These are phyloP conservation scores for Corchorus capsularis DNA, from an alignment of 345 rosid species.

Conservation along the genomic window DNA sequence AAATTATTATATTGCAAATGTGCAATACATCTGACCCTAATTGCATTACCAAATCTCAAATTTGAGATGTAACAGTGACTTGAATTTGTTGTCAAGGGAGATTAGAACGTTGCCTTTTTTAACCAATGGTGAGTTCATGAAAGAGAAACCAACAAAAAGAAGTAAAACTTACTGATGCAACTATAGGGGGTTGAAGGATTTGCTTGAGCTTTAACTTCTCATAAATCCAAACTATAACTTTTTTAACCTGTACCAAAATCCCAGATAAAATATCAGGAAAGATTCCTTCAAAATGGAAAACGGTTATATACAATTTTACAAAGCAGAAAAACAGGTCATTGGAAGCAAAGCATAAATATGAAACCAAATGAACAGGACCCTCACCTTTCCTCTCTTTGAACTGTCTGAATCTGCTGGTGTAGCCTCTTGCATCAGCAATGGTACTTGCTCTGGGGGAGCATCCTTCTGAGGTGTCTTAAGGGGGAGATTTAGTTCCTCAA, in stretches of 20 bases:
- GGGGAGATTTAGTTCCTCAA: constrained; percentile 56
- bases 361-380: constrained; percentile 20
- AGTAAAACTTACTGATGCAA: constrained; percentile 82
- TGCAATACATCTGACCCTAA: not conserved
- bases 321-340: not conserved
- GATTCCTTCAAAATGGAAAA: not conserved
- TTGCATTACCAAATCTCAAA: not conserved
- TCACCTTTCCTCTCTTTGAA: constrained; percentile 62
- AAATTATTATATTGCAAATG: not conserved
- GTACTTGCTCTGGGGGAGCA: constrained; percentile 57
- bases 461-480: constrained; percentile 52
- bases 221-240: constrained; percentile 52
- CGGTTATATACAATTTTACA: not conserved
- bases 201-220: constrained; percentile 95
- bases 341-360: constrained; percentile 5
- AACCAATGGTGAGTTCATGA: not conserved
- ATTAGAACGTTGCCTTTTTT: not conserved
- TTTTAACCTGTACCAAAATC: constrained; percentile 51
- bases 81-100: not conserved
- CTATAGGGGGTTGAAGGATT: constrained; percentile 87
- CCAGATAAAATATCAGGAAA: constrained; percentile 7
- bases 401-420: constrained; percentile 33
- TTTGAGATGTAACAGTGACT: not conserved
- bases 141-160: constrained; percentile 8
- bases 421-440: constrained; percentile 57